Percentiles rank a stretch among this genome's conserved stretches.
phyloP scores from a whole-genome alignment of 306 rosid species.

The Bauhinia variegata region DNA sequence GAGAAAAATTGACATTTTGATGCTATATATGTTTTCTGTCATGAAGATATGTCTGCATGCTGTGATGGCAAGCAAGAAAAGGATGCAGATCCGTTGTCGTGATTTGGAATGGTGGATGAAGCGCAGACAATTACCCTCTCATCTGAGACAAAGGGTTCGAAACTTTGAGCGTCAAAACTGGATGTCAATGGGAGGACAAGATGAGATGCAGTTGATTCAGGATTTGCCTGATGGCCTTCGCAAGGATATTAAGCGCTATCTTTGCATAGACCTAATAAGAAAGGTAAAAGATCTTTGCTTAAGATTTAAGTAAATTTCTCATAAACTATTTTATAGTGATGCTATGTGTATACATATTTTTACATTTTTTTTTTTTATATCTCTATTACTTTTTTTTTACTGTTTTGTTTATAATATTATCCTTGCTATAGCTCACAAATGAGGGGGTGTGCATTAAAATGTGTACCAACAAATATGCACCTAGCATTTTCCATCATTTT shows the following conservation, averaged over 20 bases:
- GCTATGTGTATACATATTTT: too few relatives aligned
- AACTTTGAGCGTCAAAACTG: conserved; percentile 36
- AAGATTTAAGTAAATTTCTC: too few relatives aligned
- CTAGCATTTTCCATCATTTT: too few relatives aligned
- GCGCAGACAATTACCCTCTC: conserved; percentile 43
- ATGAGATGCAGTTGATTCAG: conserved; percentile 43
- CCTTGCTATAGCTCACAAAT: too few relatives aligned
- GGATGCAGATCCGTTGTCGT: conserved; percentile 32
- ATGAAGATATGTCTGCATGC: conserved; percentile 39
- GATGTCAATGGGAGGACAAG: conserved; percentile 41
- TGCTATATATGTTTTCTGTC: too few relatives aligned
- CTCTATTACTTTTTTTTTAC: too few relatives aligned
- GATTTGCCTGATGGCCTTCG: conserved; percentile 48
- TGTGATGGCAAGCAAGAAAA: conserved; percentile 43
- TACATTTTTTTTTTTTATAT: too few relatives aligned
- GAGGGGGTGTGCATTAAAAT: too few relatives aligned
- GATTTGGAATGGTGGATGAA: conserved; percentile 57
- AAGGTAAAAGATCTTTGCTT: conserved; percentile 35
- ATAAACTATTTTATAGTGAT: too few relatives aligned
- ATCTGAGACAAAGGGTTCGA: conserved; percentile 42
- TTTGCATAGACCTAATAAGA: conserved; percentile 47
- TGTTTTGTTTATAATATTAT: too few relatives aligned
- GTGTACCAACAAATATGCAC: too few relatives aligned
- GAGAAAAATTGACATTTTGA: too few relatives aligned
- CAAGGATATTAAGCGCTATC: conserved; percentile 46